phyloP scores from a whole-genome alignment of 108 stramenopile genomes.

The Nannochloropsis oceanica region DNA sequence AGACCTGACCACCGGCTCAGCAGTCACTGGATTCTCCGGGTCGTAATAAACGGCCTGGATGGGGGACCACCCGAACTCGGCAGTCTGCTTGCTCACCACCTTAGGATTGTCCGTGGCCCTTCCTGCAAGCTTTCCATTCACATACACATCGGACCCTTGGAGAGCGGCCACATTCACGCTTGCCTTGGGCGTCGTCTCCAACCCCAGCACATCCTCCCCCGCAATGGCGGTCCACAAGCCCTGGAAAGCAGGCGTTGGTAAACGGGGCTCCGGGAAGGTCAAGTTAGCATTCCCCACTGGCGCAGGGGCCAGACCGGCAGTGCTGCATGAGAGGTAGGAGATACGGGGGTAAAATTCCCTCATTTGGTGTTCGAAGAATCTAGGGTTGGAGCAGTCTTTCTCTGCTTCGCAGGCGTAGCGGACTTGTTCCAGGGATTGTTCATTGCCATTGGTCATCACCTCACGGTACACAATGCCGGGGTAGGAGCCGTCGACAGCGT shows the following conservation, averaged over 20 bases:
- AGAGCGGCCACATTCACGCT: background rate
- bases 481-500: background rate
- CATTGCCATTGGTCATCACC: background rate
- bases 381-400: background rate
- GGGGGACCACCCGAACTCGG: background rate
- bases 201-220: background rate
- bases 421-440: background rate
- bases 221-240: background rate
- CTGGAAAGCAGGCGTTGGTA: background rate
- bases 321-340: background rate
- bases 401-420: background rate
- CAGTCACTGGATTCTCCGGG: background rate
- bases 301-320: background rate
- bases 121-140: background rate
- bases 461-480: background rate
- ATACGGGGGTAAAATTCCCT: background rate
- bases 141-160: background rate
- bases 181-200: background rate
- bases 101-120: background rate
- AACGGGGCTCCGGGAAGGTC: background rate
- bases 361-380: background rate
- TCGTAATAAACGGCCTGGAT: background rate
- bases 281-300: background rate
- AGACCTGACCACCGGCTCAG: background rate
- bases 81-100: background rate